These are phyloP conservation scores for Chenopodium quinoa DNA, from an alignment of 148 eudicot species.

Conservation along the genomic window DNA sequence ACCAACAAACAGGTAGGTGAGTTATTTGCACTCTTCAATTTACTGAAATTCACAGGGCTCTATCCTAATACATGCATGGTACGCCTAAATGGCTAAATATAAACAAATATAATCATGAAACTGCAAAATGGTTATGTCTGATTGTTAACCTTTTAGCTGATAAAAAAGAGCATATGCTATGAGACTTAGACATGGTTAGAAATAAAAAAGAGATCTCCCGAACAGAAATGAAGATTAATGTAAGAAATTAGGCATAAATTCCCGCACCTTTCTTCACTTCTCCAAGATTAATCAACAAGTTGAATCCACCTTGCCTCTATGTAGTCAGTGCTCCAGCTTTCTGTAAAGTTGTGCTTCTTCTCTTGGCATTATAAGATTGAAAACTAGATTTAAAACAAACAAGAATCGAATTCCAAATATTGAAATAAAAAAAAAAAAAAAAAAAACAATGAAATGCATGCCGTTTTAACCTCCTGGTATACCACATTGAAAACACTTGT, in stretches of 20 bases:
- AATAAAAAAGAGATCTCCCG: neutral
- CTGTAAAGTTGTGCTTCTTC: slow-evolving; percentile 16
- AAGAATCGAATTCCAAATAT: neutral
- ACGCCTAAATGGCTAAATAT: neutral
- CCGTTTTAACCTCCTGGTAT: neutral
- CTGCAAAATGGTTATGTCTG: neutral
- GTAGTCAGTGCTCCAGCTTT: neutral
- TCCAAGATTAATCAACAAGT: neutral
- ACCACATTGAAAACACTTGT: slow-evolving; percentile 14
- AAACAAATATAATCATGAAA: neutral
- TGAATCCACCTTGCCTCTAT: neutral
- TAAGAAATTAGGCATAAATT: neutral
- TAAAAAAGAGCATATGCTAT: neutral
- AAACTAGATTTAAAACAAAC: neutral
- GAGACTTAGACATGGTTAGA: too few relatives aligned
- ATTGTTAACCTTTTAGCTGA: neutral
- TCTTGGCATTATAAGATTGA: neutral
- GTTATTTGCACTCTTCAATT: too few relatives aligned
- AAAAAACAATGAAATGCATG: neutral
- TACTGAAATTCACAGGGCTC: neutral
- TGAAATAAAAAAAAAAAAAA: too few relatives aligned
- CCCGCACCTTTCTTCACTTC: neutral
- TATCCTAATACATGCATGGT: neutral
- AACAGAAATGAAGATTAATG: neutral
- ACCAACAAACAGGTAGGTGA: too few relatives aligned